A percentile compares a stretch with the other conserved stretches of the same genome.
Evolutionary conservation across 768 basidiomycete genomes (phyloP).

Genomic region (Asterophora parasitica): DNA sequence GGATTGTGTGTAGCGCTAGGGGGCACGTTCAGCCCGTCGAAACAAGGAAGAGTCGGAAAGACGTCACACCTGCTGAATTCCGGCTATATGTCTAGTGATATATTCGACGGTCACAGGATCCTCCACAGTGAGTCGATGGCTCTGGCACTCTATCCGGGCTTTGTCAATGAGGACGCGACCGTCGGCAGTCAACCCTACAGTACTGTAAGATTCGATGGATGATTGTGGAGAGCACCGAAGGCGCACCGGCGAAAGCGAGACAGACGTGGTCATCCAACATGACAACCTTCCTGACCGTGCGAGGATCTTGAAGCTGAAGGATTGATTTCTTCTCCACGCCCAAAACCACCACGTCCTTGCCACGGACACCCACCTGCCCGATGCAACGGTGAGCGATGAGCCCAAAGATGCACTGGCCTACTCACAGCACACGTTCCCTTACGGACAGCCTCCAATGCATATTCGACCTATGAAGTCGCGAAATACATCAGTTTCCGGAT

Average conservation of each 20-base stretch:
- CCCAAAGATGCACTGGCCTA: conserved; percentile 1
- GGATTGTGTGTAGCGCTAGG: conserved; percentile 93
- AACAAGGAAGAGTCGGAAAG: neutral
- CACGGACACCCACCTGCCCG: conserved; percentile 87
- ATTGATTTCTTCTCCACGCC: conserved; percentile 99
- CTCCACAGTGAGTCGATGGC: conserved; percentile 93
- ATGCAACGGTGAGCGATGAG: neutral
- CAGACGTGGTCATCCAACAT: conserved; percentile 98
- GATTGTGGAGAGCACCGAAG: neutral
- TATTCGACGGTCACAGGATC: conserved; percentile 98
- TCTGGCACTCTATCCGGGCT: conserved; percentile 96
- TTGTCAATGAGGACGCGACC: conserved; percentile 97
- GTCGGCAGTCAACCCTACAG: conserved; percentile 88
- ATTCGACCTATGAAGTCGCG: conserved; percentile 75
- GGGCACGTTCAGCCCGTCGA: neutral
- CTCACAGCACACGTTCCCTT: conserved; percentile 95
- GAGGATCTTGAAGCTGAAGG: conserved; percentile 94
- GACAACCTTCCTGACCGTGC: conserved; percentile 96
- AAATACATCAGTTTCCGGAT: conserved; percentile 15
- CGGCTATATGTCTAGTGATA: conserved; percentile 95
- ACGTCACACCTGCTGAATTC: conserved; percentile 87
- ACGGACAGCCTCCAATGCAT: conserved; percentile 95
- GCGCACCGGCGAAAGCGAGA: conserved; percentile 91
- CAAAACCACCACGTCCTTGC: conserved; percentile 90
- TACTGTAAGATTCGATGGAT: conserved; percentile 7